A percentile compares a stretch with the other conserved stretches of the same genome.
Evolutionary conservation across 306 rosid genomes (phyloP).

Genomic region (Luffa acutangula): DNA sequence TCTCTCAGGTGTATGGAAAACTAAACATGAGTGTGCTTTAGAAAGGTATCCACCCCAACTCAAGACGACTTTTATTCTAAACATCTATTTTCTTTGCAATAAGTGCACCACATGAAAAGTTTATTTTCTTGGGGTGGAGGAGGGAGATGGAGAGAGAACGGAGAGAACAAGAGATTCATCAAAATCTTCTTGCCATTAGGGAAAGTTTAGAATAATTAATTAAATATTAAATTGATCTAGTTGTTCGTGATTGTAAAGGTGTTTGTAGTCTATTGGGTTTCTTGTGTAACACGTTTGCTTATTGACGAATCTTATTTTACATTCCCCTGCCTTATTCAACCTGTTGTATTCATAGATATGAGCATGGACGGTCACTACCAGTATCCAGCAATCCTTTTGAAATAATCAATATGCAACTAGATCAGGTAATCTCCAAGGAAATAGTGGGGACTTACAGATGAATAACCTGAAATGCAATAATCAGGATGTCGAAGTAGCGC

Average conservation of each 20-base stretch:
- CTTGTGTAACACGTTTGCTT: background rate
- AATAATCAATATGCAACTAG: background rate
- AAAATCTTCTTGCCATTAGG: background rate
- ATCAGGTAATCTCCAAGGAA: constrained; percentile 7
- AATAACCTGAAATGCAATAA: constrained; percentile 83
- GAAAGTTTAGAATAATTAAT: background rate
- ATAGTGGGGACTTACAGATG: constrained; percentile 66
- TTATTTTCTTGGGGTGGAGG: no score
- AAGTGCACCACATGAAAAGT: no score
- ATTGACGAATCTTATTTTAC: background rate
- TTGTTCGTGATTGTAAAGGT: background rate
- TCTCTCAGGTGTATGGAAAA: background rate
- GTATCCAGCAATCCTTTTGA: background rate
- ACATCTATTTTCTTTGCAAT: background rate
- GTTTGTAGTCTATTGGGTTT: background rate
- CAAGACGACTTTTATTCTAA: background rate
- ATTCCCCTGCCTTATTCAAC: background rate
- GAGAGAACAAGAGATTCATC: background rate
- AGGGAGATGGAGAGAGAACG: background rate
- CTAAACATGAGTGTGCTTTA: background rate
- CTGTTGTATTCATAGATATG: background rate
- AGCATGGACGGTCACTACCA: background rate
- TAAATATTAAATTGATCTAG: background rate
- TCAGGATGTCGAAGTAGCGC: constrained; percentile 93
- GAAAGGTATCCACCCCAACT: background rate